Percentiles rank a stretch among this genome's conserved stretches.
phyloP scores from a whole-genome alignment of 495 filamentous ascomycete species.

The Podospora anserina region DNA sequence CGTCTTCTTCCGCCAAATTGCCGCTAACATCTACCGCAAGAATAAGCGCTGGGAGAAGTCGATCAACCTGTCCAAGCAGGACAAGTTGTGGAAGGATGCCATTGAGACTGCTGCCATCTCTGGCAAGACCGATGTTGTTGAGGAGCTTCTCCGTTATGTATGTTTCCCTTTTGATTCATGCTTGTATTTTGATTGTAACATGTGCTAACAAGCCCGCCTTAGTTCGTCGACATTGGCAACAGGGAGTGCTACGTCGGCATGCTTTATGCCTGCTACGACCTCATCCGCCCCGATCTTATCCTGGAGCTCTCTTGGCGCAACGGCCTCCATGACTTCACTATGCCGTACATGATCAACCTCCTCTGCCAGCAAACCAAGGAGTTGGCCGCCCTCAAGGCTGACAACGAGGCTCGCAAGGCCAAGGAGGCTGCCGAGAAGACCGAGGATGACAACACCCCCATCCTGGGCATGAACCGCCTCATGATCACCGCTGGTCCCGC shows the following conservation, averaged over 20 bases:
- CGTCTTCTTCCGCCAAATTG: conserved; percentile 99
- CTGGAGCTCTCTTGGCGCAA: conserved; percentile 97
- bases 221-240: conserved; percentile 99
- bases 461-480: conserved; percentile 83
- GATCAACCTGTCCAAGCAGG: conserved; percentile 97
- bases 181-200: background rate
- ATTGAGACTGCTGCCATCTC: conserved; percentile 99
- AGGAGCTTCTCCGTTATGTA: conserved; percentile 94
- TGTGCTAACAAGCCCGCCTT: conserved; percentile 34
- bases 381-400: conserved; percentile 80
- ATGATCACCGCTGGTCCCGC: conserved; percentile 95
- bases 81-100: conserved; percentile 99
- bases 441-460: conserved; percentile 88
- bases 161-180: conserved; percentile 42
- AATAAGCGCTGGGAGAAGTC: conserved; percentile 99
- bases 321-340: conserved; percentile 92
- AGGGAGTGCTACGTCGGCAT: conserved; percentile 99
- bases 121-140: conserved; percentile 83
- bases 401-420: conserved; percentile 95
- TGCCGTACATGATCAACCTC: conserved; percentile 99
- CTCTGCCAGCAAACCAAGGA: conserved; percentile 85
- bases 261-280: conserved; percentile 98
- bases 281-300: conserved; percentile 86
- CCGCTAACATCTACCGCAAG: conserved; percentile 97
- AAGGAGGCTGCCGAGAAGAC: conserved; percentile 82